phyloP scores from a whole-genome alignment of 2,329 filamentous ascomycete species.

The Claviceps sp. region DNA sequence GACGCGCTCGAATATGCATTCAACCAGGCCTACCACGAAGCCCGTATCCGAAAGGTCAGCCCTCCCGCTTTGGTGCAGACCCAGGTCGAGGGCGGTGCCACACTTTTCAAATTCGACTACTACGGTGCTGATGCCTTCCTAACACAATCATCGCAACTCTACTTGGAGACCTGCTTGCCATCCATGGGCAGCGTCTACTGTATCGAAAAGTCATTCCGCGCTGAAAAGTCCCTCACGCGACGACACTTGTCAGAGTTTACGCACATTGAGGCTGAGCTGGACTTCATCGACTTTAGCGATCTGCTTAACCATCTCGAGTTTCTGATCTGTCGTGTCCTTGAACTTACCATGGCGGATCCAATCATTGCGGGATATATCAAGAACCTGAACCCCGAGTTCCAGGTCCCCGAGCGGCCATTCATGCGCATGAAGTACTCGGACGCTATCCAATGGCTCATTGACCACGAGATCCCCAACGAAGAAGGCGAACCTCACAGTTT shows the following conservation, averaged over 20 bases:
- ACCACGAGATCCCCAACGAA: constrained; percentile 85
- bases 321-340: constrained; percentile 74
- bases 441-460: constrained; percentile 84
- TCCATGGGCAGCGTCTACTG: constrained; percentile 93
- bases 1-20: constrained; percentile 73
- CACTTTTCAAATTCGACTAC: constrained; percentile 80
- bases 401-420: constrained; percentile 71
- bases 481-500: constrained; percentile 82
- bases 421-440: constrained; percentile 90
- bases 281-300: constrained; percentile 88
- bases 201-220: constrained; percentile 96
- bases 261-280: constrained; percentile 89
- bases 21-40: constrained; percentile 62
- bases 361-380: constrained; percentile 60
- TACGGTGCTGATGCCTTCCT: constrained; percentile 86
- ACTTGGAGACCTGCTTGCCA: constrained; percentile 88
- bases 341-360: constrained; percentile 61
- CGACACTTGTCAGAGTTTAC: constrained; percentile 94
- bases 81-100: constrained; percentile 84
- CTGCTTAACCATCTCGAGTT: constrained; percentile 78
- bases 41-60: constrained; percentile 67
- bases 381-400: constrained; percentile 83
- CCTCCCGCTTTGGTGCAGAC: constrained; percentile 90
- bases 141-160: constrained; percentile 93
- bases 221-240: constrained; percentile 88